A percentile compares a stretch with the other conserved stretches of the same genome.
Evolutionary conservation across 1,139 yeast genomes (phyloP).

Genomic region (Zygosaccharomyces sapae): DNA sequence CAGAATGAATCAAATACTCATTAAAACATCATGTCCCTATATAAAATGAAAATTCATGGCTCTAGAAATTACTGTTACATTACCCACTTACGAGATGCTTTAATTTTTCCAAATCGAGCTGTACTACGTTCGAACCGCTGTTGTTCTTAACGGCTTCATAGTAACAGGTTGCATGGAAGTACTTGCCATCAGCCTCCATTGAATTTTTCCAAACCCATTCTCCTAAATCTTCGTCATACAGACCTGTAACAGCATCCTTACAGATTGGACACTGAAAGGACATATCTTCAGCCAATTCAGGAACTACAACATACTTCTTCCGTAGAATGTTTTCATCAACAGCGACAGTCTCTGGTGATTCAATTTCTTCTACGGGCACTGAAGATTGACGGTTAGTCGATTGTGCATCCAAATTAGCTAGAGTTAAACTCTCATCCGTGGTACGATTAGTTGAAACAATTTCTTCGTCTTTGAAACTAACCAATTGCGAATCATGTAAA

Average conservation of each 20-base stretch:
- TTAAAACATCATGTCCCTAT: background rate
- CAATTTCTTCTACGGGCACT: slow-evolving; percentile 2
- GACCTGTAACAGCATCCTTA: slow-evolving; percentile 72
- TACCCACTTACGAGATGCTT: slow-evolving; percentile 19
- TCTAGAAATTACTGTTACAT: no score
- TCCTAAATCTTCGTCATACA: slow-evolving; percentile 83
- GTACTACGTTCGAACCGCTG: slow-evolving; percentile 15
- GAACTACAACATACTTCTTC: slow-evolving; percentile 56
- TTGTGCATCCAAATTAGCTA: slow-evolving; percentile 17
- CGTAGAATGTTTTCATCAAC: slow-evolving; percentile 19
- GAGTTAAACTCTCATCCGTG: slow-evolving; percentile 16
- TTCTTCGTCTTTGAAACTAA: slow-evolving; percentile 64
- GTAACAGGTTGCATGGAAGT: slow-evolving; percentile 79
- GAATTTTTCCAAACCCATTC: slow-evolving; percentile 97
- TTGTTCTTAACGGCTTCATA: slow-evolving; percentile 57
- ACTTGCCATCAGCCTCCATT: slow-evolving; percentile 60
- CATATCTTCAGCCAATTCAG: slow-evolving; percentile 63
- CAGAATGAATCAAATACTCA: no score
- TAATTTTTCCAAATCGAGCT: slow-evolving; percentile 23
- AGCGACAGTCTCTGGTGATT: slow-evolving; percentile 12
- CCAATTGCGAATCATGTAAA: slow-evolving; percentile 70
- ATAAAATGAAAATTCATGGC: background rate
- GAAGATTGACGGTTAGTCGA: slow-evolving; percentile 7
- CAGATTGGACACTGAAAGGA: slow-evolving; percentile 80
- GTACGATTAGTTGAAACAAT: slow-evolving; percentile 39